A percentile compares a stretch with the other conserved stretches of the same genome.
phyloP scores from a whole-genome alignment of 2,329 filamentous ascomycete genomes.

The Diaporthe ilicicola region DNA sequence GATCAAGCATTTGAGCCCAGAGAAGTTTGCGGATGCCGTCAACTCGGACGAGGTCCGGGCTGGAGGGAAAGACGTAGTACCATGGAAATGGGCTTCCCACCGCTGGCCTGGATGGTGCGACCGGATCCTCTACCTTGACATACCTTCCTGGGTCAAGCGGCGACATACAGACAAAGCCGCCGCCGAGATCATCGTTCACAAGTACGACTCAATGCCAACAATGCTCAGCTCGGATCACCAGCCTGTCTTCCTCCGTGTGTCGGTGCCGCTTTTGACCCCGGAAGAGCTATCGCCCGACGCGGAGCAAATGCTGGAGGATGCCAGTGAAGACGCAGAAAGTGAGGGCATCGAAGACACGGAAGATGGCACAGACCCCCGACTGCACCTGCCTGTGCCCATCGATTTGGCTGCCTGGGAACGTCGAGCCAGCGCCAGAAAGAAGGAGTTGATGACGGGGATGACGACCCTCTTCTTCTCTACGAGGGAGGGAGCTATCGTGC shows the following conservation, averaged over 20 bases:
- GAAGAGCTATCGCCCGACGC: constrained; percentile 47
- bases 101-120: constrained; percentile 96
- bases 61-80: constrained; percentile 44
- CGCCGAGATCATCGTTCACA: constrained; percentile 56
- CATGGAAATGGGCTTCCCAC: constrained; percentile 80
- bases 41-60: constrained; percentile 37
- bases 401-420: constrained; percentile 64
- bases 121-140: constrained; percentile 80
- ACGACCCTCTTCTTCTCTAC: constrained; percentile 65
- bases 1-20: constrained; percentile 63
- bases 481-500: constrained; percentile 55
- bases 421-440: constrained; percentile 54
- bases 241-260: constrained; percentile 77
- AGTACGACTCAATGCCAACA: constrained; percentile 81
- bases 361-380: constrained; percentile 49
- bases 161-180: constrained; percentile 29
- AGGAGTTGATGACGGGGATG: constrained; percentile 61
- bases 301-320: background rate
- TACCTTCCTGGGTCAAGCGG: constrained; percentile 59
- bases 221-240: constrained; percentile 89
- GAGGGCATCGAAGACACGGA: constrained; percentile 21
- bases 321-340: background rate
- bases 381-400: constrained; percentile 58
- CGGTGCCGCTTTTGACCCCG: constrained; percentile 66
- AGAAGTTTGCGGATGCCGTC: constrained; percentile 39